These are phyloP conservation scores for Fusarium cyanostomum DNA, from an alignment of 2,329 filamentous ascomycete genomes.

Conservation along the genomic window DNA sequence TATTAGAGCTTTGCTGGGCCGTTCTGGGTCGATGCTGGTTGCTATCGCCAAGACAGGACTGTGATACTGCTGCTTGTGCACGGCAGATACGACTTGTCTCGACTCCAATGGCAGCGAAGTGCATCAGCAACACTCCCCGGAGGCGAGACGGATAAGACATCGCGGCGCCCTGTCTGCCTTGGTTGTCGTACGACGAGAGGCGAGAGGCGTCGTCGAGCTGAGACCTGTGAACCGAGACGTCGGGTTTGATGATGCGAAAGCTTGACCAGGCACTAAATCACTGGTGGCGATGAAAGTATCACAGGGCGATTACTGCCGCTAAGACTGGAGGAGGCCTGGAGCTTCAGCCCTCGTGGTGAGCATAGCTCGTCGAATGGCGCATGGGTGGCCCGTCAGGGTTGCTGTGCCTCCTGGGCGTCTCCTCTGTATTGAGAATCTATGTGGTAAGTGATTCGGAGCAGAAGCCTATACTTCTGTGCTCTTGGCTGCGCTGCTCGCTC, in stretches of 20 bases:
- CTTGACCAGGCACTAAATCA: neutral
- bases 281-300: neutral
- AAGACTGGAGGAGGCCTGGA: neutral
- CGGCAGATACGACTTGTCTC: neutral
- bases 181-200: neutral
- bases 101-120: neutral
- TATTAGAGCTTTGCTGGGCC: neutral
- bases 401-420: slow-evolving; percentile 8
- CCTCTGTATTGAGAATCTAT: slow-evolving; percentile 8
- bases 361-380: neutral
- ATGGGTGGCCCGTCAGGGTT: neutral
- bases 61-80: neutral
- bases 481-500: slow-evolving; percentile 1
- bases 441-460: slow-evolving; percentile 7
- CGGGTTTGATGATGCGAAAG: neutral
- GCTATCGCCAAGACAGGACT: neutral
- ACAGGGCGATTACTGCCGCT: neutral
- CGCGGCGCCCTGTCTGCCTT: neutral
- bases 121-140: neutral
- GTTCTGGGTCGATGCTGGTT: neutral
- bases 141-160: neutral
- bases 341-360: neutral
- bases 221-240: neutral
- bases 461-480: neutral
- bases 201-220: neutral